Base-by-base conservation (phyloP, 306 rosid genomes). In the Casuarina cunninghamiana region DNA sequence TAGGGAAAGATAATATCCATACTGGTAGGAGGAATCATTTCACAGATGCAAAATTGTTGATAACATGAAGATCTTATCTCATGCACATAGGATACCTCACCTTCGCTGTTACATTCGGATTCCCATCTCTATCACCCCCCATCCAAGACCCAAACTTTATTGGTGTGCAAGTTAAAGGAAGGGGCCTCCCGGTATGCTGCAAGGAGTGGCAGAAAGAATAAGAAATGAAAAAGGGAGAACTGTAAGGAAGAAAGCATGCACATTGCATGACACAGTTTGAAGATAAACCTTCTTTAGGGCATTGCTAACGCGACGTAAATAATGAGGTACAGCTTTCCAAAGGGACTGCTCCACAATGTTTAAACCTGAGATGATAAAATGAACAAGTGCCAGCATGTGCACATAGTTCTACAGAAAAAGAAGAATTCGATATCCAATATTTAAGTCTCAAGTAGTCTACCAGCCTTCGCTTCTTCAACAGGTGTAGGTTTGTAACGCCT, bases 81-180 rank as follows among this genome's bases (percentile, higher is more conserved):
- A 51, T 39, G n/a, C 43, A n/a, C 38, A 50, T n/a, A 26, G 72
- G 21, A 77, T 37, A n/a, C 80, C 80, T 74, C 45, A 94, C 98
- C 93, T 91, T 90, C 26, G 98, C 90, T 17, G 98, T 94, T 53
- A 94, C 98, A 67, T 91, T 91, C 45, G 98, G 98, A 81, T 94
- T 94, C 79, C 98, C 98, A 88, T 94, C 98, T 86, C 98, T 87
- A 78, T 91, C 98, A 77, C 98, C 98, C 73, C 97, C 97, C 96
- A 94, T 94, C 98, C 98, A 91, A 77, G 98, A 90, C 71, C 98
- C 98, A 84, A 94, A 94, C 85, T 82, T 90, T 75, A 94, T 90
- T 58, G 98, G 98, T 61, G 98, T 91, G 84, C 98, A 91, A 32
- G 90, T 91, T 86, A 94, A 78, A 53, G 98, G 98, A 77, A 94